Evolutionary conservation across 2,329 filamentous ascomycete species (phyloP).

Genomic region (Alternaria angustiovoidea): DNA sequence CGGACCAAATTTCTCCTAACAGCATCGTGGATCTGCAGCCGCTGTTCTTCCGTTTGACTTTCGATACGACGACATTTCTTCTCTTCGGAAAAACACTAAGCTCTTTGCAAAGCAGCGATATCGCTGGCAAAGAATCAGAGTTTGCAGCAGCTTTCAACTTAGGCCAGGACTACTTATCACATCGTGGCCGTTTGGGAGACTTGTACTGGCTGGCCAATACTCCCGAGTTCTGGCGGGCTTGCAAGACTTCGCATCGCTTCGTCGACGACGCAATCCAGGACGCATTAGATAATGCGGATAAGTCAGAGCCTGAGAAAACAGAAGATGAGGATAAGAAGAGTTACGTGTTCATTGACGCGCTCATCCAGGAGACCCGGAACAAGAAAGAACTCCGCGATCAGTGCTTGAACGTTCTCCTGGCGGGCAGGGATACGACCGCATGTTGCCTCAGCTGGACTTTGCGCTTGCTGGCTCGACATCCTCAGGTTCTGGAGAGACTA

Average conservation of each 20-base stretch:
- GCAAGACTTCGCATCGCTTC: slow-evolving; percentile 19
- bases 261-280: slow-evolving; percentile 31
- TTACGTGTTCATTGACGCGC: slow-evolving; percentile 86
- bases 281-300: slow-evolving; percentile 26
- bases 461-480: slow-evolving; percentile 45
- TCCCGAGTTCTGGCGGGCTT: slow-evolving; percentile 19
- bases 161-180: slow-evolving; percentile 22
- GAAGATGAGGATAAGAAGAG: slow-evolving; percentile 20
- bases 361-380: slow-evolving; percentile 76
- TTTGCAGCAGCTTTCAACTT: slow-evolving; percentile 33
- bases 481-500: slow-evolving; percentile 38
- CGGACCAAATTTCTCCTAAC: slow-evolving; percentile 15
- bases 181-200: slow-evolving; percentile 31
- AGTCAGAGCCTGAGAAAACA: slow-evolving; percentile 14
- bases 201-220: slow-evolving; percentile 42
- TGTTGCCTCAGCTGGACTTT: slow-evolving; percentile 78
- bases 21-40: slow-evolving; percentile 47
- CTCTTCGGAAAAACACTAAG: slow-evolving; percentile 47
- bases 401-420: slow-evolving; percentile 80
- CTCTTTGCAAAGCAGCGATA: slow-evolving; percentile 22
- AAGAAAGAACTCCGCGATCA: slow-evolving; percentile 78
- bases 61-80: slow-evolving; percentile 47
- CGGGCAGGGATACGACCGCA: slow-evolving; percentile 88
- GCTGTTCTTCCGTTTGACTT: slow-evolving; percentile 50
- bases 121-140: slow-evolving; percentile 21